phyloP scores from a whole-genome alignment of 225 moss, liverwort and hornwort species.

The Polytrichum commune region DNA sequence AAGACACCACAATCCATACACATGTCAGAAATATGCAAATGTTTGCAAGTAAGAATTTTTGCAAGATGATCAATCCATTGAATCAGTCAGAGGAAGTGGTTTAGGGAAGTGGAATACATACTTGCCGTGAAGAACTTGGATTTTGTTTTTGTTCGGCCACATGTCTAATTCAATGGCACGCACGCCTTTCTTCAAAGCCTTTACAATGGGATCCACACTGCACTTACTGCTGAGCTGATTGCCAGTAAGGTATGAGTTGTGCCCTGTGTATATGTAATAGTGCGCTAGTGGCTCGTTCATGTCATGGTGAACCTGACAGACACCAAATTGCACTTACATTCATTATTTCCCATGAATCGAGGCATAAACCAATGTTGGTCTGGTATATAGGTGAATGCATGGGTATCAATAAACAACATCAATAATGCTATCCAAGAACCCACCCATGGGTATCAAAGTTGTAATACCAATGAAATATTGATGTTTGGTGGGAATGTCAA shows the following conservation, averaged over 20 bases:
- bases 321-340: not conserved
- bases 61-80: not conserved
- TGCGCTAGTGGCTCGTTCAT: constrained; percentile 54
- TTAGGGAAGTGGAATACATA: constrained; percentile 8
- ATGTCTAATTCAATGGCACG: constrained; percentile 61
- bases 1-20: too few relatives aligned
- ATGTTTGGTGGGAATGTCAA: too few relatives aligned
- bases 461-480: too few relatives aligned
- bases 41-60: too few relatives aligned
- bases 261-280: constrained; percentile 58
- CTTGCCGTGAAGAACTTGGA: constrained; percentile 59
- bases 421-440: too few relatives aligned
- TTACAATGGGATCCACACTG: constrained; percentile 46
- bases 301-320: constrained; percentile 43
- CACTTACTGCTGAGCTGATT: constrained; percentile 65
- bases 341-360: too few relatives aligned
- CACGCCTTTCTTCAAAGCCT: constrained; percentile 45
- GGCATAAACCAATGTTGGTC: too few relatives aligned
- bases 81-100: too few relatives aligned
- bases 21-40: too few relatives aligned
- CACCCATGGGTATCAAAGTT: too few relatives aligned
- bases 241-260: constrained; percentile 62
- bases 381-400: too few relatives aligned
- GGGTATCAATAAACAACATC: too few relatives aligned
- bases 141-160: constrained; percentile 48